Evolutionary conservation across 2,329 filamentous ascomycete genomes (phyloP), one percentile per base, ranked within the genome.

Genomic region (Colletotrichum tropicicola): DNA sequence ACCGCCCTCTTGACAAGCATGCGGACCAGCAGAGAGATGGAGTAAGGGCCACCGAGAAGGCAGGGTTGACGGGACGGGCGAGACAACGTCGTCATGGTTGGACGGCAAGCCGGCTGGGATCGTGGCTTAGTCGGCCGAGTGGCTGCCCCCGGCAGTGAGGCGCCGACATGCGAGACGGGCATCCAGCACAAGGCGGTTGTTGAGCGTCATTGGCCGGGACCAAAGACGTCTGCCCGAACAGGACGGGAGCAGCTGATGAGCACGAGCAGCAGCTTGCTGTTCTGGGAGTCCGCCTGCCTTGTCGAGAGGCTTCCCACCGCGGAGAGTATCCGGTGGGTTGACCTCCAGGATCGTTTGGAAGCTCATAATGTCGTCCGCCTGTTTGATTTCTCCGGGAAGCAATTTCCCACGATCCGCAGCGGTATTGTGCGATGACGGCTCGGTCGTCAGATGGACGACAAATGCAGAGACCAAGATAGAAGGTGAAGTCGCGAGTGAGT

Each of bases 51-150:
- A 49, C 48, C 27, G 55, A 12, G 13, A 15, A 23, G 41, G 56
- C 55, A 65, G 54, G 54, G 54, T 57, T 57, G 30, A 21, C 15
- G 17, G 45, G 30, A 27, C 10, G 17, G 45, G 44, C 28, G 23
- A 45, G 27, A 47, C 15, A 55, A 12, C 28, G 45, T 17, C 19
- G 23, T 47, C 19, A 27, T 65, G 57, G 57, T 65, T 61, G 57
- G 57, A 39, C 62, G 49, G 51, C 27, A 45, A 23, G 28, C 39
- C 44, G 37, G 57, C 43, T 61, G 57, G 43, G 44, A 21, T 61
- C 30, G 57, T 62, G 62, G 62, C 62, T 62, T 45, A 27, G 51
- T 56, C 57, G 57, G 57, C 57, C 62, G 57, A 51, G 57, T 65
- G 56, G 49, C 56, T 65, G 57, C 60, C 49, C 47, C 35, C 62